Evolutionary conservation across 148 eudicot genomes (phyloP).

Genomic region (Selenicereus undatus): DNA sequence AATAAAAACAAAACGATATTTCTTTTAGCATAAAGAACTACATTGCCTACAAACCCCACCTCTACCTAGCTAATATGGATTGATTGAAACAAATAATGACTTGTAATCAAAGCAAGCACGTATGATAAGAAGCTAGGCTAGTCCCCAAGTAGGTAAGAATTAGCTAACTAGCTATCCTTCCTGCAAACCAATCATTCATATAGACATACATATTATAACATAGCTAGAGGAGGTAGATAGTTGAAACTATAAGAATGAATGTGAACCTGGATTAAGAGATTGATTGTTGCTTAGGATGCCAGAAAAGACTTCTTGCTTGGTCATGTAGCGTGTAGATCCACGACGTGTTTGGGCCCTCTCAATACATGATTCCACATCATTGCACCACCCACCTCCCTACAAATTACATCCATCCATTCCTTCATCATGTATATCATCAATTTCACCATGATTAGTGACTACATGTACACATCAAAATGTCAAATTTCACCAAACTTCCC

Average conservation of each 20-base stretch:
- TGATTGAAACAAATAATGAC: no score
- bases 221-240: no score
- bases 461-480: neutral
- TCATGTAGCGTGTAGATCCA: conserved; percentile 80
- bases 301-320: conserved; percentile 50
- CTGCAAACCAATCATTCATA: neutral
- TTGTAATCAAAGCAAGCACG: no score
- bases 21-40: no score
- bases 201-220: neutral
- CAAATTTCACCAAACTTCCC: conserved; percentile 2
- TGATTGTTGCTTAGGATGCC: conserved; percentile 81
- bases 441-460: neutral
- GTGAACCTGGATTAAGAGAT: conserved; percentile 72
- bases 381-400: conserved; percentile 99
- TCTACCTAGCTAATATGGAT: no score
- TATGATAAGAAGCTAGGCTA: no score
- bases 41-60: no score
- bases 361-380: conserved; percentile 63
- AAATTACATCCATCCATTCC: conserved; percentile 7
- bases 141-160: no score
- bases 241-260: no score
- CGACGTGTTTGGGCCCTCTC: conserved; percentile 69
- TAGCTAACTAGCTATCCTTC: neutral
- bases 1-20: no score
- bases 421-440: neutral